These are phyloP conservation scores for Gryganskiella cystojenkinii DNA, from an alignment of 192 early-diverging fungal genomes.

Conservation along the genomic window DNA sequence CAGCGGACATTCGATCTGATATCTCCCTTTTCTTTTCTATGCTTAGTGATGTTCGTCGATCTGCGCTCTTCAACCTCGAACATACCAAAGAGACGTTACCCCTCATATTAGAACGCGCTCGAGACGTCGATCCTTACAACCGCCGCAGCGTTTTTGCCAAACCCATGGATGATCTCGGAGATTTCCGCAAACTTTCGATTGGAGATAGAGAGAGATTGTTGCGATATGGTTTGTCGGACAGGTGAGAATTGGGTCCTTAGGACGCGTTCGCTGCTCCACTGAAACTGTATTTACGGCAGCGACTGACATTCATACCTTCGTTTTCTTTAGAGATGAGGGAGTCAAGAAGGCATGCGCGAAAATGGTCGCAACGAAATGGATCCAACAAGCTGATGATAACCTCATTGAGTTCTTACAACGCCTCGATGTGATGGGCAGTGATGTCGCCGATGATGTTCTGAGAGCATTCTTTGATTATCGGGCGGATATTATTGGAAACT, in stretches of 20 bases:
- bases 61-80: conserved; percentile 80
- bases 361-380: conserved; percentile 78
- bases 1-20: no score
- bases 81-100: conserved; percentile 71
- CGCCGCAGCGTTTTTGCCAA: conserved; percentile 77
- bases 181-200: conserved; percentile 75
- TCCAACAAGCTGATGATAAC: conserved; percentile 78
- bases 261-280: not conserved
- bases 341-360: conserved; percentile 81
- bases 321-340: conserved; percentile 63
- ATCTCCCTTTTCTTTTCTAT: no score
- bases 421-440: conserved; percentile 78
- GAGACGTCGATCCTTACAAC: conserved; percentile 82
- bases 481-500: conserved; percentile 71
- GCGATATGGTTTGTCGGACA: conserved; percentile 82
- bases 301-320: not conserved
- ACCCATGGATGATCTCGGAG: conserved; percentile 72
- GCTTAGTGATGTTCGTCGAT: conserved; percentile 82
- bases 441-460: conserved; percentile 69
- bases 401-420: conserved; percentile 77
- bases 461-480: conserved; percentile 71
- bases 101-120: conserved; percentile 76
- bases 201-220: conserved; percentile 79
- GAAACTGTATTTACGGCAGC: not conserved
- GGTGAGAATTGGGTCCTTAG: conserved; percentile 43